Conservation (phyloP, 345 rosid genomes). For the Eucalyptus melliodora region DNA sequence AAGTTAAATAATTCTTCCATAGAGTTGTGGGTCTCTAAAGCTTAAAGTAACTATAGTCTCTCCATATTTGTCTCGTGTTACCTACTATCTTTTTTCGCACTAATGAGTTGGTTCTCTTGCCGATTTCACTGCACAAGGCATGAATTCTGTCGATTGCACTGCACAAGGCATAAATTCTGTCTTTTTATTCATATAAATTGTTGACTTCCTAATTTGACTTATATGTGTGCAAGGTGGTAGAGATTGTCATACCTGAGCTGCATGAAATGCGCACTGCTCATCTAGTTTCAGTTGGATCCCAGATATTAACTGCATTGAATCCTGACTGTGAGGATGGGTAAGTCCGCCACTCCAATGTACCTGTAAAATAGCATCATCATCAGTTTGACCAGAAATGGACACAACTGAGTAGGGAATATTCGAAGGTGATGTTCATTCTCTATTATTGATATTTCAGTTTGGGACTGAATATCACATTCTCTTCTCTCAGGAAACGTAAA, state of each 20-base stretch:
- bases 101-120: background rate
- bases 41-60: background rate
- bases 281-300: slow-evolving; percentile 61
- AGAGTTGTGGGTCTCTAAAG: background rate
- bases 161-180: background rate
- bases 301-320: slow-evolving; percentile 16
- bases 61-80: background rate
- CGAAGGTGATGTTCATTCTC: background rate
- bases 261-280: slow-evolving; percentile 77
- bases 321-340: slow-evolving; percentile 71
- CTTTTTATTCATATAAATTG: background rate
- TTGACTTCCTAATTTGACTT: background rate
- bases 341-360: background rate
- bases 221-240: slow-evolving; percentile 31
- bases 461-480: background rate
- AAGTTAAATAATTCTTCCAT: background rate
- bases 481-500: slow-evolving; percentile 36
- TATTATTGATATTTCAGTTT: background rate
- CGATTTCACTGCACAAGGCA: background rate
- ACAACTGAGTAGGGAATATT: background rate
- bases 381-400: background rate
- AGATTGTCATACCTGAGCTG: slow-evolving; percentile 78
- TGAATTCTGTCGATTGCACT: background rate
- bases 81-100: background rate
- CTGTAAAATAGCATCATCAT: background rate